Conservation (phyloP, 179 eudicot genomes). For the Silene noctiflora region DNA sequence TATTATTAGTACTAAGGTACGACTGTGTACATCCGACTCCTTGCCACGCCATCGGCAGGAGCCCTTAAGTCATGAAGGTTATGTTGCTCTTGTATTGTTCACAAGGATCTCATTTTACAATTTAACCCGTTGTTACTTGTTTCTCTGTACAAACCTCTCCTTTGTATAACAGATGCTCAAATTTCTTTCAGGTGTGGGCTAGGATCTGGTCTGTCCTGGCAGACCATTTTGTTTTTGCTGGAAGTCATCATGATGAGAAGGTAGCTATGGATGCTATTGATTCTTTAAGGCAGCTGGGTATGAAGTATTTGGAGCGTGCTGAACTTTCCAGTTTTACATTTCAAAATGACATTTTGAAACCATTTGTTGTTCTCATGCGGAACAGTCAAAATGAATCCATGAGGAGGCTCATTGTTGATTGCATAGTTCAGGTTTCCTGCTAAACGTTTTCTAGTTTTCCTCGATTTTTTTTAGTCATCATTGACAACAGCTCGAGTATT, state of each 20-base stretch:
- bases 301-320: slow-evolving; percentile 94
- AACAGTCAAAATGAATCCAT: slow-evolving; percentile 80
- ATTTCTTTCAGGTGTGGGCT: slow-evolving; percentile 85
- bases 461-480: not conserved
- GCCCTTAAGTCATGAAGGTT: too few species aligned
- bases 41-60: too few species aligned
- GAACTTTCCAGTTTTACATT: slow-evolving; percentile 90
- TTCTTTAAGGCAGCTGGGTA: slow-evolving; percentile 93
- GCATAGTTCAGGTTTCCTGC: slow-evolving; percentile 78
- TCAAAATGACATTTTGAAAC: slow-evolving; percentile 95
- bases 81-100: not conserved
- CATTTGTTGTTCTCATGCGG: slow-evolving; percentile 93
- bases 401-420: slow-evolving; percentile 90
- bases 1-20: too few species aligned
- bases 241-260: slow-evolving; percentile 97
- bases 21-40: too few species aligned
- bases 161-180: slow-evolving; percentile 8
- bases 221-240: slow-evolving; percentile 91
- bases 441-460: slow-evolving; percentile 2
- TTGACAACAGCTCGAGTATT: not conserved
- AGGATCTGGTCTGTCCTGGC: slow-evolving; percentile 97
- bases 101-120: not conserved
- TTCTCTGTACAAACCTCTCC: not conserved
- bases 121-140: not conserved
- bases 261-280: slow-evolving; percentile 98